These are phyloP conservation scores for Coprinopsis cinerea DNA, from an alignment of 768 basidiomycete species.

Conservation along the genomic window DNA sequence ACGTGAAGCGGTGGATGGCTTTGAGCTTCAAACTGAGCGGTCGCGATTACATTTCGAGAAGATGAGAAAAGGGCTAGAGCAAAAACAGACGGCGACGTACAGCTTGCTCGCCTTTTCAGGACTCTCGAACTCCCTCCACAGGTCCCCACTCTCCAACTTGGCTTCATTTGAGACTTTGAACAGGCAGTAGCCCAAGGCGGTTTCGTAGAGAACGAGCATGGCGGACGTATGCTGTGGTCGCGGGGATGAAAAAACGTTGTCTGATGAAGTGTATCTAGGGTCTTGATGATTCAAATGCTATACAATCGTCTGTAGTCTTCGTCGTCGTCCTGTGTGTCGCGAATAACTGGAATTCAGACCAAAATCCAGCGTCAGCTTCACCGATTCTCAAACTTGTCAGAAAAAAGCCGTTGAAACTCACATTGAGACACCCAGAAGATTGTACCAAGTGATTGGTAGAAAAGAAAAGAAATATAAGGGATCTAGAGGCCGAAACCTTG, in stretches of 20 bases:
- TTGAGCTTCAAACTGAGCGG: slow-evolving; percentile 81
- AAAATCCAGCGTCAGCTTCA: no score
- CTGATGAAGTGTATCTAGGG: no score
- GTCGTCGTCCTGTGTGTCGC: no score
- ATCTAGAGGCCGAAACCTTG: no score
- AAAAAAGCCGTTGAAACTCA: no score
- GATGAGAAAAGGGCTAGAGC: slow-evolving; percentile 10
- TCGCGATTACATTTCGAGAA: not conserved
- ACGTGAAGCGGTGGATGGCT: slow-evolving; percentile 92
- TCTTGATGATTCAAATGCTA: no score
- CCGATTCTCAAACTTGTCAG: no score
- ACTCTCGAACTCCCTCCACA: slow-evolving; percentile 90
- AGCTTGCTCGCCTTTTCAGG: slow-evolving; percentile 89
- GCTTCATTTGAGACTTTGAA: slow-evolving; percentile 92
- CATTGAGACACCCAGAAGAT: no score
- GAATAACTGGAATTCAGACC: no score
- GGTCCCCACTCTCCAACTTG: slow-evolving; percentile 78
- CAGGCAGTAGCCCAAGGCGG: slow-evolving; percentile 92
- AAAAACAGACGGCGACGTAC: slow-evolving; percentile 42
- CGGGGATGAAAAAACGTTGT: not conserved
- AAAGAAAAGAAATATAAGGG: no score
- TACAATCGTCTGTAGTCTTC: no score
- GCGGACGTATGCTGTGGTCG: not conserved
- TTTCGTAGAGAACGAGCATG: slow-evolving; percentile 97
- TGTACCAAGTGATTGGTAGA: no score